Evolutionary conservation across 495 filamentous ascomycete species (phyloP).

Genomic region (Gamarada debralockiae): DNA sequence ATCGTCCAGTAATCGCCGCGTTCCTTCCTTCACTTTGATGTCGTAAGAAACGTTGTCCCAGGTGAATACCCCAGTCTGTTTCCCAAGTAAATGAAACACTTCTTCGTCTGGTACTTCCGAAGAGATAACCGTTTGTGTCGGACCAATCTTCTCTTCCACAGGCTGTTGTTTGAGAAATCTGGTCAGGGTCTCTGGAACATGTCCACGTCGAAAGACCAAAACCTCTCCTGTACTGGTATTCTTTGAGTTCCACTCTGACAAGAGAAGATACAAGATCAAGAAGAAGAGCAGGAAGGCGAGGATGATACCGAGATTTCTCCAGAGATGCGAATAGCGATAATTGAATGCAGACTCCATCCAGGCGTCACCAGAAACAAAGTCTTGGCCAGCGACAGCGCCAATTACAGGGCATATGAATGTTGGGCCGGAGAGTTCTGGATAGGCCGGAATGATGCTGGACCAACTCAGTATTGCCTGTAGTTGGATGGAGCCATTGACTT

Average conservation of each 20-base stretch:
- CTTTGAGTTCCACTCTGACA: background rate
- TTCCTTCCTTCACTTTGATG: conserved; percentile 45
- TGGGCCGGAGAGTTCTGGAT: too few relatives aligned
- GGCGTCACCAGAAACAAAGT: conserved; percentile 55
- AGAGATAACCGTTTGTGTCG: too few relatives aligned
- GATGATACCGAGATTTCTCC: background rate
- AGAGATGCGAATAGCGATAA: conserved; percentile 47
- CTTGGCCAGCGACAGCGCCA: conserved; percentile 56
- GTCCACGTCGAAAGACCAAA: conserved; percentile 23
- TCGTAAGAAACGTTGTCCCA: conserved; percentile 5
- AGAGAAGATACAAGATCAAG: background rate
- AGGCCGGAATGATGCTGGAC: too few relatives aligned
- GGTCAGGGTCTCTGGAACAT: background rate
- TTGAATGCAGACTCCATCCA: conserved; percentile 57
- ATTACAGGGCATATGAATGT: conserved; percentile 56
- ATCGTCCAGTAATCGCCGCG: conserved; percentile 83
- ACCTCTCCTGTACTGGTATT: background rate
- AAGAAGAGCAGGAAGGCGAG: background rate
- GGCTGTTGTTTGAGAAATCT: conserved; percentile 28
- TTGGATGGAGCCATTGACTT: too few relatives aligned
- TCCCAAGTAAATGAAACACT: conserved; percentile 24
- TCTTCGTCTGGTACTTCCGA: background rate
- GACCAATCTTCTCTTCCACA: too few relatives aligned
- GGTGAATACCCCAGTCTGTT: conserved; percentile 39
- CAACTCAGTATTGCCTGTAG: too few relatives aligned